Conservation (phyloP, 2,329 filamentous ascomycete species). For the Calonectria pauciramosa region DNA sequence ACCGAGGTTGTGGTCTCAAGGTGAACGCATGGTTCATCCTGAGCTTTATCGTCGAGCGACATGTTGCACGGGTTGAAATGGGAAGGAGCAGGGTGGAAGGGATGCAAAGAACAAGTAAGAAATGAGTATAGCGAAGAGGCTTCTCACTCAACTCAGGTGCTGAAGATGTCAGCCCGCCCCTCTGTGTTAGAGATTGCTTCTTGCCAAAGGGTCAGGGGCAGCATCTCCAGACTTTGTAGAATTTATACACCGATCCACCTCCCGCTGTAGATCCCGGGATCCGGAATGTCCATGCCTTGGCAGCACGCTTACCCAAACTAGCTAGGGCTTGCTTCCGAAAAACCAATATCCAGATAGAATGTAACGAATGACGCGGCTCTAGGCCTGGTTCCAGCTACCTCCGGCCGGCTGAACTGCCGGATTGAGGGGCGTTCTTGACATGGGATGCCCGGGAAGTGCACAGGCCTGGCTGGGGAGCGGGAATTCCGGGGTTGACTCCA, state of each 20-base stretch:
- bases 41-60: constrained; percentile 1
- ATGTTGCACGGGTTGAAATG: not conserved
- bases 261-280: not conserved
- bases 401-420: not conserved
- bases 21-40: constrained; percentile 13
- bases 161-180: not conserved
- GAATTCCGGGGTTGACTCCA: constrained; percentile 1
- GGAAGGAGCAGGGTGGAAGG: too few relatives aligned
- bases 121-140: not conserved
- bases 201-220: not conserved
- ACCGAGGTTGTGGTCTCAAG: constrained; percentile 12
- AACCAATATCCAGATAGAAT: not conserved
- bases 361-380: not conserved
- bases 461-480: constrained; percentile 6
- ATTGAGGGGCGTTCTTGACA: not conserved
- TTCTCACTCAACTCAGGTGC: not conserved
- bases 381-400: not conserved
- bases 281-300: not conserved
- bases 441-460: constrained; percentile 7
- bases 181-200: too few relatives aligned
- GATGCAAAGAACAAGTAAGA: not conserved
- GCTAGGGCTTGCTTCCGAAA: not conserved
- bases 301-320: not conserved
- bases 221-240: not conserved
- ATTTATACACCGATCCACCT: constrained; percentile 6